These are phyloP conservation scores for Neobulgaria alba DNA, from an alignment of 2,329 filamentous ascomycete genomes.

Conservation along the genomic window DNA sequence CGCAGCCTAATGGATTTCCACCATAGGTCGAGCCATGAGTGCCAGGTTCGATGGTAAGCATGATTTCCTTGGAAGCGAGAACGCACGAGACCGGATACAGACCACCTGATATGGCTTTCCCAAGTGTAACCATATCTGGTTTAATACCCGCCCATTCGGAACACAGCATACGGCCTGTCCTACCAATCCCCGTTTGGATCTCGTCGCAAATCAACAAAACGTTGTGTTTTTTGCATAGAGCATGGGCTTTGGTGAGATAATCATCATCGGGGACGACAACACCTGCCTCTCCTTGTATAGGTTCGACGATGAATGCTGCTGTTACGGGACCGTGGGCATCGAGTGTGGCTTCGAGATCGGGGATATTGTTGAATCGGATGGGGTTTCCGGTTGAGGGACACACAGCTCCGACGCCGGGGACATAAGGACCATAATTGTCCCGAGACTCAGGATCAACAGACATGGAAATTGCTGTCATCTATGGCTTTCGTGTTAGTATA, in stretches of 20 bases:
- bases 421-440: slow-evolving; percentile 89
- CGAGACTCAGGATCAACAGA: slow-evolving; percentile 92
- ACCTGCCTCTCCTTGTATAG: slow-evolving; percentile 94
- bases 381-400: slow-evolving; percentile 67
- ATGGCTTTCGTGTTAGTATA: slow-evolving; percentile 7
- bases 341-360: slow-evolving; percentile 70
- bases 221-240: slow-evolving; percentile 89
- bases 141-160: slow-evolving; percentile 92
- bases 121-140: slow-evolving; percentile 87
- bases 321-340: slow-evolving; percentile 75
- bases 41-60: slow-evolving; percentile 92
- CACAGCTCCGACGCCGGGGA: slow-evolving; percentile 75
- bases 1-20: slow-evolving; percentile 90
- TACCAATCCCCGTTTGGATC: slow-evolving; percentile 95
- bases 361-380: slow-evolving; percentile 77
- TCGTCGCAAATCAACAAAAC: slow-evolving; percentile 95
- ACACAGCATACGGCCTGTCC: slow-evolving; percentile 89
- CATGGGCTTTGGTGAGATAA: slow-evolving; percentile 73
- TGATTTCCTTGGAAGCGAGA: slow-evolving; percentile 77
- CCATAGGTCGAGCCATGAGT: slow-evolving; percentile 99
- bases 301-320: slow-evolving; percentile 89
- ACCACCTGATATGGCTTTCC: slow-evolving; percentile 95
- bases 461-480: slow-evolving; percentile 87
- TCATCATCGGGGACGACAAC: slow-evolving; percentile 89
- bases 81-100: slow-evolving; percentile 99